Evolutionary conservation across 805 yeast species (phyloP), one percentile per base, ranked within the genome.

Genomic region (Candida manassasensis): DNA sequence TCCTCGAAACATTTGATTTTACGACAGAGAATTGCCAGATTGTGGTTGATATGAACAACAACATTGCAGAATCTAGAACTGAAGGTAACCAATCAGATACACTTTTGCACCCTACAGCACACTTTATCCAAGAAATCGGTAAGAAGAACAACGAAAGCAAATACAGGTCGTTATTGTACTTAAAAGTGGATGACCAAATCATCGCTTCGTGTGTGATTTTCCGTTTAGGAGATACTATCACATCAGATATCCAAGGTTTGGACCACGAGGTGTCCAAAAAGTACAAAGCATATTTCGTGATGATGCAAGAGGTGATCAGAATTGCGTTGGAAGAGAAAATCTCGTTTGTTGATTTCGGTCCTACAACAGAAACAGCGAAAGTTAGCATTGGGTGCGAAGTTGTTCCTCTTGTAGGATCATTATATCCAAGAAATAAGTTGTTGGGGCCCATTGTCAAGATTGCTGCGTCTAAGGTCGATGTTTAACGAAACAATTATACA

Each of bases 231-330:
- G 67, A 62, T 33, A 67, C 73, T 1, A 59, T 67, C 28, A 67
- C 73, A 2, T 61, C 69, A 5, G 73, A 67, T 40, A 49, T 67
- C 9, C 73, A 67, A 43, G 73, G 73, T 4, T 48, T 67, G 14
- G 62, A 67, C 34, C 67, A 64, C 32, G 71, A 64, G 13, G 41
- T 39, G 15, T 63, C 63, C 9, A 55, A 66, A 19, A 48, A 59
- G 29, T 60, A 59, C 41, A 66, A 63, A 39, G 71, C 70, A 3
- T 67, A 67, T 39, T 67, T 67, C 47, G 73, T 66, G 14, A 67
- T 67, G 72, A 67, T 67, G 72, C 71, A 67, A 46, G 57, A 61
- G 28, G 65, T 66, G n/a, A 64, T 67, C 17, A 48, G 50, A 15
- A 63, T 65, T 12, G 73, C 70, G 0, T 41, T 67, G 34, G 48